Conservation (phyloP, 176 grass and related monocot species). For the Cocos nucifera region DNA sequence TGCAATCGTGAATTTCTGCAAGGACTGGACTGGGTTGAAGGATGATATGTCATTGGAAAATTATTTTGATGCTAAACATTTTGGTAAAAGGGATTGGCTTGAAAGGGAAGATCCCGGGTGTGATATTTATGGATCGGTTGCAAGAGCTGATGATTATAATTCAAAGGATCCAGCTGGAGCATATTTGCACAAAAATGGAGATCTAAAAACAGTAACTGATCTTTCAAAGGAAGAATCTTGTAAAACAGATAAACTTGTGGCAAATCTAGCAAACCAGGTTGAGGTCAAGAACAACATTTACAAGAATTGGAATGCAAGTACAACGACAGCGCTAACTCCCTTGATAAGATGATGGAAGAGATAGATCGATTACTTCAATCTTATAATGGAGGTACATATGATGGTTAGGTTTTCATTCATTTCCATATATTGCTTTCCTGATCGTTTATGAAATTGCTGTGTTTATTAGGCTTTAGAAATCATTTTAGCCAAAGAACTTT, state of each 20-base stretch:
- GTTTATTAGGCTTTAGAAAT: neutral
- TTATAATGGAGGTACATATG: conserved; percentile 39
- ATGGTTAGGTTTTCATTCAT: neutral
- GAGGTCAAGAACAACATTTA: conserved; percentile 28
- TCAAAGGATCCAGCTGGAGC: conserved; percentile 22
- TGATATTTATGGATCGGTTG: conserved; percentile 28
- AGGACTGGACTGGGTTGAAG: conserved; percentile 54
- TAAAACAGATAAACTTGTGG: conserved; percentile 35
- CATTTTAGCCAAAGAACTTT: no score
- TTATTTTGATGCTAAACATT: conserved; percentile 15
- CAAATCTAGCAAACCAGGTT: conserved; percentile 29
- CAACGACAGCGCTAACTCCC: conserved; percentile 27
- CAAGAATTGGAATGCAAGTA: conserved; percentile 29
- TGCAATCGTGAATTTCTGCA: conserved; percentile 31
- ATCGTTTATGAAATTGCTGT: neutral
- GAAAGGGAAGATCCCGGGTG: neutral
- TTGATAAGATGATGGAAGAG: conserved; percentile 38
- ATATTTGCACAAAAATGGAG: conserved; percentile 30
- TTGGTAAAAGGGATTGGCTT: conserved; percentile 39
- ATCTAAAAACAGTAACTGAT: conserved; percentile 32
- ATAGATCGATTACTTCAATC: conserved; percentile 19
- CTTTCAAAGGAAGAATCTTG: conserved; percentile 21
- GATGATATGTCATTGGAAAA: conserved; percentile 45
- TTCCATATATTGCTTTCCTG: neutral
- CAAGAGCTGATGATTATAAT: conserved; percentile 33